phyloP scores from a whole-genome alignment of 78 protist species.

The Planoprotostelium fungivorum region DNA sequence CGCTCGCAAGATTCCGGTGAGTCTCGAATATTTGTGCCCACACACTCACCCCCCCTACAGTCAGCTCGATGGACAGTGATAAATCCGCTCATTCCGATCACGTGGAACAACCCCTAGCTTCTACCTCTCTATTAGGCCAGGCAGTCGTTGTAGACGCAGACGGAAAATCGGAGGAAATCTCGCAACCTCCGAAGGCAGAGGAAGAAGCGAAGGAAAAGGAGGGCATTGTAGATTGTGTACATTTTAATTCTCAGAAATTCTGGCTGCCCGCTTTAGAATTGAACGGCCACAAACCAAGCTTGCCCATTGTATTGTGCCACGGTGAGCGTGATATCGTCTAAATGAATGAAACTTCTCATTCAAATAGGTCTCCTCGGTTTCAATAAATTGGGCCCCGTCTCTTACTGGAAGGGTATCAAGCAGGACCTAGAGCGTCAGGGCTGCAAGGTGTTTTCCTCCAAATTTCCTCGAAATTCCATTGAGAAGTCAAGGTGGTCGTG shows the following conservation, averaged over 20 bases:
- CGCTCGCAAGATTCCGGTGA: no score
- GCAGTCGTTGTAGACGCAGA: no score
- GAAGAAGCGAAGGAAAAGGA: not conserved
- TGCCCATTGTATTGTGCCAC: not conserved
- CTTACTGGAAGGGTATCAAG: not conserved
- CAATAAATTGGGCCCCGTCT: not conserved
- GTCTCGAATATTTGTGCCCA: no score
- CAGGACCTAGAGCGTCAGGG: not conserved
- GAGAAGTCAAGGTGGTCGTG: not conserved
- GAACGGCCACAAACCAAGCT: not conserved
- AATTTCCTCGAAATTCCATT: not conserved
- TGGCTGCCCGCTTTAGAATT: not conserved
- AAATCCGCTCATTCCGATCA: no score
- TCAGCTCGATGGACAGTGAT: no score
- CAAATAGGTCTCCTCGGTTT: not conserved
- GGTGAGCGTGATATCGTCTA: not conserved
- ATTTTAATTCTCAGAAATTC: not conserved
- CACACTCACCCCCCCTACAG: no score
- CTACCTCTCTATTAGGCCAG: no score
- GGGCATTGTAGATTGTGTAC: not conserved
- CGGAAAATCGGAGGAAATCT: no score
- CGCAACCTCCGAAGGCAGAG: no score
- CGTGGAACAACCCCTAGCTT: no score
- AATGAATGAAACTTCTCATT: not conserved
- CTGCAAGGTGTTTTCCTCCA: not conserved